A percentile compares a stretch with the other conserved stretches of the same genome.
These are phyloP conservation scores for Stephania yunnanensis DNA, from an alignment of 164 flowering plant species.

Conservation along the genomic window DNA sequence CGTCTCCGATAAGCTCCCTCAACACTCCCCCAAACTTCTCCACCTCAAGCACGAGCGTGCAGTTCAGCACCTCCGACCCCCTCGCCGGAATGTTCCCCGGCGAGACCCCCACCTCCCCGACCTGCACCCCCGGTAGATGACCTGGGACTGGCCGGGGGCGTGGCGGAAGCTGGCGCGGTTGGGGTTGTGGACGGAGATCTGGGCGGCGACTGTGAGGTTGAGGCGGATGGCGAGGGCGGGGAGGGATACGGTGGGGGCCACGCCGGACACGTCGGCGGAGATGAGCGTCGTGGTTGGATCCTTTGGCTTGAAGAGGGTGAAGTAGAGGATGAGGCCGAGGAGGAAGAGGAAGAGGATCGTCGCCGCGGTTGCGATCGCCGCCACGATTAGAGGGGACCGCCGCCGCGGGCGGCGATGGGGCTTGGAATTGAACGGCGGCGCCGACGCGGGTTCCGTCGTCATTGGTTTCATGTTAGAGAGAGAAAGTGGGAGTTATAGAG, in stretches of 20 bases:
- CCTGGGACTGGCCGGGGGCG: conserved; percentile 21
- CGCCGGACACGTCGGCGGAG: conserved; percentile 33
- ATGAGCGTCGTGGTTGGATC: conserved; percentile 27
- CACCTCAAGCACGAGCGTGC: conserved; percentile 19
- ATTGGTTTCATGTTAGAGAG: neutral
- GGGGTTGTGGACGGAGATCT: conserved; percentile 30
- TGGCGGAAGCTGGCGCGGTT: conserved; percentile 41
- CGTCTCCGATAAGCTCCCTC: conserved; percentile 25
- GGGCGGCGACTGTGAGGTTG: conserved; percentile 36
- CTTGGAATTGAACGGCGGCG: no score
- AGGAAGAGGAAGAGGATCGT: conserved; percentile 19
- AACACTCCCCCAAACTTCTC: conserved; percentile 25
- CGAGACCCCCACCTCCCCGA: conserved; percentile 37
- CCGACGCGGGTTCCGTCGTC: neutral
- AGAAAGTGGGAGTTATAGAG: neutral
- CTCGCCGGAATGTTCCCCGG: conserved; percentile 36
- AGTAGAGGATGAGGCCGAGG: conserved; percentile 27
- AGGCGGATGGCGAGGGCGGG: conserved; percentile 32
- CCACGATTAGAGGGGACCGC: neutral
- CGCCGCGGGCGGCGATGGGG: neutral
- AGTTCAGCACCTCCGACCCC: conserved; percentile 18
- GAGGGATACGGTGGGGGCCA: conserved; percentile 36
- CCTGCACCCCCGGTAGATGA: conserved; percentile 27
- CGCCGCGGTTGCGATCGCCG: neutral
- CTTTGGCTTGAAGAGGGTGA: conserved; percentile 42